These are phyloP conservation scores for Drechslerella stenobrocha DNA, from an alignment of 2,329 filamentous ascomycete genomes.

Conservation along the genomic window DNA sequence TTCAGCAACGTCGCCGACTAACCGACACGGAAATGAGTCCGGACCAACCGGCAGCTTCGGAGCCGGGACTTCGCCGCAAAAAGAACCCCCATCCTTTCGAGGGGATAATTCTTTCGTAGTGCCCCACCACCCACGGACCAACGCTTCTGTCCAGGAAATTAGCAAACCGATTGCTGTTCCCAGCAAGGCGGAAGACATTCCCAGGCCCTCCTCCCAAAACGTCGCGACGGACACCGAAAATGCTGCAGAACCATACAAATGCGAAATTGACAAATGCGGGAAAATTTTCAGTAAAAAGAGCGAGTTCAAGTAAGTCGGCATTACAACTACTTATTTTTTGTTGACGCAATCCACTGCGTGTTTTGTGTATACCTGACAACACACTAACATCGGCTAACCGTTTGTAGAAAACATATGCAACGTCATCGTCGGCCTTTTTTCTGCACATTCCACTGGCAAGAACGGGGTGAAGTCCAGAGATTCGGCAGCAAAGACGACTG, in stretches of 20 bases:
- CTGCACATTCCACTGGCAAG: slow-evolving; percentile 70
- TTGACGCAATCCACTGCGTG: too few relatives aligned
- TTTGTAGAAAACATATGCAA: slow-evolving; percentile 75
- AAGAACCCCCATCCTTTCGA: slow-evolving; percentile 4
- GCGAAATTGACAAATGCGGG: slow-evolving; percentile 18
- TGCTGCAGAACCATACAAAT: slow-evolving; percentile 12
- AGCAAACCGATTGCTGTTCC: neutral
- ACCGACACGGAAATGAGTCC: slow-evolving; percentile 1
- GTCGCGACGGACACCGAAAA: slow-evolving; percentile 20
- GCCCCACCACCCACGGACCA: slow-evolving; percentile 7
- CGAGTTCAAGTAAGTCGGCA: slow-evolving; percentile 33
- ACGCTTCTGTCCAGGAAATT: slow-evolving; percentile 12
- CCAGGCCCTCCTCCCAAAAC: slow-evolving; percentile 13
- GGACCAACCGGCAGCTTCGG: slow-evolving; percentile 13
- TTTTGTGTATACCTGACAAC: too few relatives aligned
- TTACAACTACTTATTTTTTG: too few relatives aligned
- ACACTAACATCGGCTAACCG: too few relatives aligned
- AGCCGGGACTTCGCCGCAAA: neutral
- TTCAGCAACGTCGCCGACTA: slow-evolving; percentile 21
- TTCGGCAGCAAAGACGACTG: slow-evolving; percentile 95
- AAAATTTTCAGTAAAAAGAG: slow-evolving; percentile 28
- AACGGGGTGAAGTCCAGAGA: slow-evolving; percentile 61
- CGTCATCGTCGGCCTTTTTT: slow-evolving; percentile 79
- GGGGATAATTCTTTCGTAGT: slow-evolving; percentile 19
- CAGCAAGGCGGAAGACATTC: slow-evolving; percentile 13